Evolutionary conservation across 192 early-diverging fungal species (phyloP).

Genomic region (Coemansia erecta): DNA sequence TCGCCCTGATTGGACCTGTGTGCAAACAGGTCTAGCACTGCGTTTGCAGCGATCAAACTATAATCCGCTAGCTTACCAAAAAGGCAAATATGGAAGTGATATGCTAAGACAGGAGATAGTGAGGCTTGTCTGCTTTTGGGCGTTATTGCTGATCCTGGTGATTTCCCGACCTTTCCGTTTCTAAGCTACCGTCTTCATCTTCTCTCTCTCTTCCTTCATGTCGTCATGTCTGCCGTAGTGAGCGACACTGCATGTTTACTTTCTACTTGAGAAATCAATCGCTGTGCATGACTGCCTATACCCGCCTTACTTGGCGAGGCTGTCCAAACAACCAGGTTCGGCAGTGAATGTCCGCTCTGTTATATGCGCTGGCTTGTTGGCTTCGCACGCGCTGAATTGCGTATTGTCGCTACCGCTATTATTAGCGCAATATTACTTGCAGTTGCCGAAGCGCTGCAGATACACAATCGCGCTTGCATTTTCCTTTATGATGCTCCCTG

Average conservation of each 20-base stretch:
- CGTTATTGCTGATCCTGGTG: conserved; percentile 4
- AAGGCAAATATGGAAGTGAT: neutral
- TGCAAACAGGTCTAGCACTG: too few relatives aligned
- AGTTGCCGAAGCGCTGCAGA: conserved; percentile 25
- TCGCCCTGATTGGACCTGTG: too few relatives aligned
- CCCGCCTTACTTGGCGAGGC: too few relatives aligned
- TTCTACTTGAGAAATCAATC: too few relatives aligned
- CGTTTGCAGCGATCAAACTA: too few relatives aligned
- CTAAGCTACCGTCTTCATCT: neutral
- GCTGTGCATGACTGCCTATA: too few relatives aligned
- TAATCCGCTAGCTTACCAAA: too few relatives aligned
- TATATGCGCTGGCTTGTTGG: neutral
- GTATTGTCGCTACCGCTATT: conserved; percentile 28
- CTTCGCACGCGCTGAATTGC: conserved; percentile 17
- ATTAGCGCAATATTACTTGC: conserved; percentile 30
- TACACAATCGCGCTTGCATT: conserved; percentile 15
- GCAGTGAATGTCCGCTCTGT: too few relatives aligned
- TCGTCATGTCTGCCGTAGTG: too few relatives aligned
- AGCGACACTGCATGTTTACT: too few relatives aligned
- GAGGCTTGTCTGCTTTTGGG: neutral
- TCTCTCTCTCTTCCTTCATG: too few relatives aligned
- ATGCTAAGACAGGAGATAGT: neutral
- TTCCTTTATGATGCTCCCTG: conserved; percentile 1
- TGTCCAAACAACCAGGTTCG: too few relatives aligned
- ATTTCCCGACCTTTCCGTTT: neutral